Evolutionary conservation across 768 basidiomycete species (phyloP).

Genomic region (Solioccasus polychromus): DNA sequence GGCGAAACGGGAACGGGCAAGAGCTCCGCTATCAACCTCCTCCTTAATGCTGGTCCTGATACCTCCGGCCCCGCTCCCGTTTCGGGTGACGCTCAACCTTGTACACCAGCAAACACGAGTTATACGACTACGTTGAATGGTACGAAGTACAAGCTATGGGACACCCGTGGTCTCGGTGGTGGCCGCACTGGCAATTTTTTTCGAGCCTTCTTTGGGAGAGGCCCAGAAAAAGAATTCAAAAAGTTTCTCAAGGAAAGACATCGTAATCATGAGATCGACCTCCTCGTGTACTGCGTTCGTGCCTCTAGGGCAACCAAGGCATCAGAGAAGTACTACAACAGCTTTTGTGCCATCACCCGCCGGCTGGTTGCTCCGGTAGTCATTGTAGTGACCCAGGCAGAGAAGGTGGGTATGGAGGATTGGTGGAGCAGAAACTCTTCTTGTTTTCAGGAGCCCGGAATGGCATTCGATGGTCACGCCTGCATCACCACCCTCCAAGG

Average conservation of each 20-base stretch:
- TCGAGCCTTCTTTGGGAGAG: not conserved
- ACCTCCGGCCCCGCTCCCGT: slow-evolving; percentile 1
- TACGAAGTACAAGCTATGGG: slow-evolving; percentile 25
- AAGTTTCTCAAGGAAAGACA: slow-evolving; percentile 21
- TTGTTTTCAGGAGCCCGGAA: slow-evolving; percentile 20
- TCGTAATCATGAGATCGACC: slow-evolving; percentile 30
- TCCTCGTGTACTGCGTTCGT: slow-evolving; percentile 39
- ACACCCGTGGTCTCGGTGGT: slow-evolving; percentile 39
- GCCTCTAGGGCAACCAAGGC: slow-evolving; percentile 32
- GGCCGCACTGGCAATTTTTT: slow-evolving; percentile 14
- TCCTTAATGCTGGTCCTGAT: slow-evolving; percentile 11
- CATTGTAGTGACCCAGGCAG: slow-evolving; percentile 37
- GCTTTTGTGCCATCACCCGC: slow-evolving; percentile 37
- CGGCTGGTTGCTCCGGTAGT: slow-evolving; percentile 34
- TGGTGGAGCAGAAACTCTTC: slow-evolving; percentile 33
- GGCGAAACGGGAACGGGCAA: slow-evolving; percentile 27
- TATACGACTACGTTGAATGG: slow-evolving; percentile 8
- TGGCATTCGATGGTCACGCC: slow-evolving; percentile 35
- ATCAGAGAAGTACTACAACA: slow-evolving; percentile 30
- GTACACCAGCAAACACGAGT: slow-evolving; percentile 9
- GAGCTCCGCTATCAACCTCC: slow-evolving; percentile 27
- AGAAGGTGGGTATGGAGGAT: slow-evolving; percentile 27
- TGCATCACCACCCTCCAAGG: slow-evolving; percentile 35
- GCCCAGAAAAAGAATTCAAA: slow-evolving; percentile 18
- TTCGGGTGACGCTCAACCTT: slow-evolving; percentile 12